phyloP scores from a whole-genome alignment of 495 filamentous ascomycete genomes.

The Talaromyces liani region DNA sequence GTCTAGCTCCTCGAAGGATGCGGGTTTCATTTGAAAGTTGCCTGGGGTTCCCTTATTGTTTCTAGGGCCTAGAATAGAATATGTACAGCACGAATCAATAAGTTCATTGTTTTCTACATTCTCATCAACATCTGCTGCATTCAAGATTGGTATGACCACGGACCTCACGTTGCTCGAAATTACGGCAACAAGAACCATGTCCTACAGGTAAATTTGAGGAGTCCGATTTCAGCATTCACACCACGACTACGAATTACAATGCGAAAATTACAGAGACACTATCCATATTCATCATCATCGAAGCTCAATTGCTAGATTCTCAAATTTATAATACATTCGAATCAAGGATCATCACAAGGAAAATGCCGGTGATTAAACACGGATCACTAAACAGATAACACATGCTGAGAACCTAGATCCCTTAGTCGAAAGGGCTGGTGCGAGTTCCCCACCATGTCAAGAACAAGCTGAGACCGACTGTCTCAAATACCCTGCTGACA shows the following conservation, averaged over 20 bases:
- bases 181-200: neutral
- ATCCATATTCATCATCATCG: neutral
- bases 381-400: neutral
- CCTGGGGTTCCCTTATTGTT: neutral
- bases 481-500: slow-evolving; percentile 80
- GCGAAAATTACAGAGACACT: no score
- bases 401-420: neutral
- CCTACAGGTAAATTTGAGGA: no score
- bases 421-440: slow-evolving; percentile 72
- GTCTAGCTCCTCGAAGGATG: slow-evolving; percentile 18
- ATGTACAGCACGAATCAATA: neutral
- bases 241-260: no score
- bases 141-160: neutral
- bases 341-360: neutral
- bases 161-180: neutral
- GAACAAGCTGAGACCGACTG: slow-evolving; percentile 84
- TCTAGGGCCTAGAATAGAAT: neutral
- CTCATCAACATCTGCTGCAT: neutral
- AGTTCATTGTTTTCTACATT: neutral
- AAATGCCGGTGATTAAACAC: neutral
- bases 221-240: no score
- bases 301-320: neutral
- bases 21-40: neutral
- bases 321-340: slow-evolving; percentile 5
- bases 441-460: slow-evolving; percentile 96